phyloP scores from a whole-genome alignment of 805 yeast genomes.

The Candida succiphila region DNA sequence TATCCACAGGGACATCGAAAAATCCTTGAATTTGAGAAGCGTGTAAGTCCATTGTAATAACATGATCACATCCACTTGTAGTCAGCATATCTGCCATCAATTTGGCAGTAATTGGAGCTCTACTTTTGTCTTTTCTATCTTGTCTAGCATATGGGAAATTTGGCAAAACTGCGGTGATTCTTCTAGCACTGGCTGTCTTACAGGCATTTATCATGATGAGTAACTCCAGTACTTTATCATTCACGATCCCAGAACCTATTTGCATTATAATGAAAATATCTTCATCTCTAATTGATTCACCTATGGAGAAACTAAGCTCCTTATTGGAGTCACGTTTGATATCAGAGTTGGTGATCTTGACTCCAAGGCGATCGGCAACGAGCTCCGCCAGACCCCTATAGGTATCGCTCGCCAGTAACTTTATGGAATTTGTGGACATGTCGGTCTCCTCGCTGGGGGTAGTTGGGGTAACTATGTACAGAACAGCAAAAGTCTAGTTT shows the following conservation, averaged over 20 bases:
- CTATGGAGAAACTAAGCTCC: constrained; percentile 68
- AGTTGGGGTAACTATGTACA: too few species aligned
- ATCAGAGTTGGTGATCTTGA: constrained; percentile 51
- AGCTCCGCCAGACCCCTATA: constrained; percentile 61
- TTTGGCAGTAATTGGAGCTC: constrained; percentile 83
- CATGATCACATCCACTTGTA: constrained; percentile 81
- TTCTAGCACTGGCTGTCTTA: constrained; percentile 72
- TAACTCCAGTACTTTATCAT: constrained; percentile 66
- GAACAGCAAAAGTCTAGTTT: too few species aligned
- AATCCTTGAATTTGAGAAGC: constrained; percentile 89
- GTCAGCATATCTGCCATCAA: constrained; percentile 74
- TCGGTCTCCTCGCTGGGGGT: too few species aligned
- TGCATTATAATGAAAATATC: constrained; percentile 74
- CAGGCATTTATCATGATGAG: constrained; percentile 77
- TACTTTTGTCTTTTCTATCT: constrained; percentile 74
- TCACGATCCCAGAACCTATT: constrained; percentile 69
- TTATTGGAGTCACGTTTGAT: constrained; percentile 59
- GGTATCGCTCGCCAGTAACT: constrained; percentile 56
- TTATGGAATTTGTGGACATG: constrained; percentile 69
- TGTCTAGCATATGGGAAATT: constrained; percentile 86
- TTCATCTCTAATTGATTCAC: constrained; percentile 79
- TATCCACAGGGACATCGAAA: constrained; percentile 76
- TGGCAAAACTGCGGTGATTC: constrained; percentile 76
- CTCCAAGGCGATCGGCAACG: constrained; percentile 53
- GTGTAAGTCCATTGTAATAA: constrained; percentile 79